These are phyloP conservation scores for Pilaira anomala DNA, from an alignment of 192 early-diverging fungal species.

Conservation along the genomic window DNA sequence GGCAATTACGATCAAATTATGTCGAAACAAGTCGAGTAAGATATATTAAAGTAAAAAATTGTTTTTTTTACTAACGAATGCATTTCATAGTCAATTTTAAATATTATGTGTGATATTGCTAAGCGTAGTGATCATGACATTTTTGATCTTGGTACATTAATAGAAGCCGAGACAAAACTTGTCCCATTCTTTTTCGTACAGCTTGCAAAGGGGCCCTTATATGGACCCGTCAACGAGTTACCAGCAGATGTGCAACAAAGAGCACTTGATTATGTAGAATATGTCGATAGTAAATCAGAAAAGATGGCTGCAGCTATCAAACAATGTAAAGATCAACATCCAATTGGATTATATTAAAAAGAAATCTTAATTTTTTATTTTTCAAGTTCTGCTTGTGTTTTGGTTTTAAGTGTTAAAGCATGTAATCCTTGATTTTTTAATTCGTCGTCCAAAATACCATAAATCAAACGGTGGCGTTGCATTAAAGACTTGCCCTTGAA, in stretches of 20 bases:
- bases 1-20: constrained; percentile 44
- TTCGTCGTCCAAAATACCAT: constrained; percentile 66
- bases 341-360: constrained; percentile 20
- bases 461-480: constrained; percentile 69
- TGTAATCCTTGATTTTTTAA: constrained; percentile 65
- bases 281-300: constrained; percentile 23
- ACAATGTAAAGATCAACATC: not conserved
- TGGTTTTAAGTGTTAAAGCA: constrained; percentile 74
- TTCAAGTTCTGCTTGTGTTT: constrained; percentile 65
- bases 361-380: constrained; percentile 20
- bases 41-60: not conserved
- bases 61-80: not conserved
- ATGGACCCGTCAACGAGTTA: constrained; percentile 43
- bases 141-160: constrained; percentile 31
- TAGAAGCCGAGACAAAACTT: constrained; percentile 21
- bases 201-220: constrained; percentile 36
- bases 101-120: constrained; percentile 34
- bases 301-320: constrained; percentile 19
- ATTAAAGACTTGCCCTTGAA: constrained; percentile 35
- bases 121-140: constrained; percentile 33
- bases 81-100: constrained; percentile 28
- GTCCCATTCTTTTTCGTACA: constrained; percentile 37
- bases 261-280: constrained; percentile 48
- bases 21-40: constrained; percentile 43
- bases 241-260: constrained; percentile 41